Percentiles rank a stretch among this genome's conserved stretches.
These are phyloP conservation scores for Zhuliangozyma parablackwelliae DNA, from an alignment of 1,139 yeast species.

Conservation along the genomic window DNA sequence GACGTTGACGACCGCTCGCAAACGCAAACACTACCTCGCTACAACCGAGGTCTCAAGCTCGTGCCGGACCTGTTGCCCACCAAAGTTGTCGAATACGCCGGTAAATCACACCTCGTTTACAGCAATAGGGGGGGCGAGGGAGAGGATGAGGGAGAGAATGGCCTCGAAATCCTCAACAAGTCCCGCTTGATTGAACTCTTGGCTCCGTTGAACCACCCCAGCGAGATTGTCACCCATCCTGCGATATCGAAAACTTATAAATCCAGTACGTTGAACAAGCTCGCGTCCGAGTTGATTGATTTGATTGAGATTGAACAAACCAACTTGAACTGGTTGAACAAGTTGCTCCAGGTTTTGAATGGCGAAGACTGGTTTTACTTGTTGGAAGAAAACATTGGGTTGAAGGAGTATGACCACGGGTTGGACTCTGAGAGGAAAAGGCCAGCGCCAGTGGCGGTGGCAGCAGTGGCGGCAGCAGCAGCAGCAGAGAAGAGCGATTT, in stretches of 20 bases:
- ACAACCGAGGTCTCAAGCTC: constrained; percentile 37
- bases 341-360: constrained; percentile 68
- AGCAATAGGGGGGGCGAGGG: constrained; percentile 39
- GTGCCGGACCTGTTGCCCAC: constrained; percentile 21
- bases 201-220: constrained; percentile 75
- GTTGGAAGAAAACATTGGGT: constrained; percentile 57
- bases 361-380: constrained; percentile 81
- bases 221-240: constrained; percentile 71
- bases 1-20: background rate
- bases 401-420: constrained; percentile 70
- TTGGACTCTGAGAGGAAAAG: constrained; percentile 27
- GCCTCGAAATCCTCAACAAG: constrained; percentile 26
- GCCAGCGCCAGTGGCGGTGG: constrained; percentile 8
- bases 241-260: constrained; percentile 64
- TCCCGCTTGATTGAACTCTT: constrained; percentile 52
- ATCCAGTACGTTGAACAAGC: constrained; percentile 43
- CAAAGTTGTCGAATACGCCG: constrained; percentile 40
- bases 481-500: constrained; percentile 16
- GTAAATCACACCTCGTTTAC: constrained; percentile 36
- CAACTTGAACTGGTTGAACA: constrained; percentile 64
- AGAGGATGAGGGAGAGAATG: constrained; percentile 24
- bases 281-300: constrained; percentile 71
- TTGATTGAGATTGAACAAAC: constrained; percentile 77
- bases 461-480: too few relatives aligned
- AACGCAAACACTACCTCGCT: constrained; percentile 12